Base-by-base conservation (phyloP, 495 filamentous ascomycete species). In the Echria macrotheca region DNA sequence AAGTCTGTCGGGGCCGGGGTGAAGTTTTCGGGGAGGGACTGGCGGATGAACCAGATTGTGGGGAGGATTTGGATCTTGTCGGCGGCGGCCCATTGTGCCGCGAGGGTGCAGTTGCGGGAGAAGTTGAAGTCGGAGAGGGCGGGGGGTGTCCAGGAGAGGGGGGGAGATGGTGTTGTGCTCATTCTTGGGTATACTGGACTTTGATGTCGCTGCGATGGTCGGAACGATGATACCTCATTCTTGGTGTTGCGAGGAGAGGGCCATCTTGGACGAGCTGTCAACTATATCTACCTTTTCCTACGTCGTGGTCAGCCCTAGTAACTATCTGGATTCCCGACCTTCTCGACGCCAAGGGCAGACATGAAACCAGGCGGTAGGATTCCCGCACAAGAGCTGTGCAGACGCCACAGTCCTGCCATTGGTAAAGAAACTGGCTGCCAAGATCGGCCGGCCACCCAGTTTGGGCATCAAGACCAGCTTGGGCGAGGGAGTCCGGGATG, bases 1-100 rank as follows among this genome's bases (percentile, higher is more conserved):
- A 28, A 44, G 41, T 44, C 41, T 2, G 22, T 28, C 9, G 41
- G 41, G 5, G 23, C 4, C 9, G 41, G 41, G n/a, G 2, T 28
- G 41, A 44, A 29, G 23, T 12, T 25, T 2, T 44, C 41, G 23
- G 41, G 41, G 9, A 44, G 41, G n/a, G 41, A 26, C 23, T 14
- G 14, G 6, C 41, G 41, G 41, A 44, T 44, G 25, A 28, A 44
- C 5, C 14, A 5, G 41, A 44, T 22, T 6, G 41, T 44, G 4
- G 41, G 10, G 4, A 44, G 11, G 14, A 28, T 28, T 25, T 28
- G 12, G 4, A 44, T 25, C 41, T 44, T 25, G 5, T 29, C 5
- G 2, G 41, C 22, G 17, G 41, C 41, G 11, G 25, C 41, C 41
- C 41, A 44, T 19, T 12, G 6, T 4, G 23, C 41, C 23, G 41